Evolutionary conservation across 805 yeast species (phyloP).

Genomic region (Candida nanaspora): DNA sequence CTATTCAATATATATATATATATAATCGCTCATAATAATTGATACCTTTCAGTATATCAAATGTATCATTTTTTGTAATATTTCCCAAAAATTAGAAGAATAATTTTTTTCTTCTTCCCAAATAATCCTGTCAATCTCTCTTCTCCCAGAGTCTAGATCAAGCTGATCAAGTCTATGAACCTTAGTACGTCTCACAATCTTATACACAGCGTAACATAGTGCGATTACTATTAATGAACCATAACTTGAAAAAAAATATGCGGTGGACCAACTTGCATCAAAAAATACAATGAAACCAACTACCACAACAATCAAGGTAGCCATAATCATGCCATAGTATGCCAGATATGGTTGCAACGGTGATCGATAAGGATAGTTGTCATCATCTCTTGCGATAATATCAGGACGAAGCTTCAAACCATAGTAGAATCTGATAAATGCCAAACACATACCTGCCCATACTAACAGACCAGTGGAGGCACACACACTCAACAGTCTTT

Average conservation of each 20-base stretch:
- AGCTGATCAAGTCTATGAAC: slow-evolving; percentile 63
- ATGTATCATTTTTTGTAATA: slow-evolving; percentile 12
- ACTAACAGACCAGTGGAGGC: slow-evolving; percentile 72
- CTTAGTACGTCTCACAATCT: slow-evolving; percentile 52
- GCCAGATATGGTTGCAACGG: slow-evolving; percentile 52
- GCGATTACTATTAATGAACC: slow-evolving; percentile 42
- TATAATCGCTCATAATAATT: too few species aligned
- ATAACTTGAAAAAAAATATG: slow-evolving; percentile 46
- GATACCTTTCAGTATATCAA: slow-evolving; percentile 5
- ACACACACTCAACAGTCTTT: slow-evolving; percentile 57
- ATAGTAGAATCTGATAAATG: slow-evolving; percentile 46
- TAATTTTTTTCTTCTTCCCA: slow-evolving; percentile 66
- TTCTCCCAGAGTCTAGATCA: slow-evolving; percentile 77
- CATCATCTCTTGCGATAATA: slow-evolving; percentile 45
- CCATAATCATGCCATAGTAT: slow-evolving; percentile 37
- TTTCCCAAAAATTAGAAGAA: slow-evolving; percentile 25
- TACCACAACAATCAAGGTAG: slow-evolving; percentile 33
- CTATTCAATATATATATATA: too few species aligned
- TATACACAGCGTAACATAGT: slow-evolving; percentile 40
- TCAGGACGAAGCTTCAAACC: slow-evolving; percentile 51
- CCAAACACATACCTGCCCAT: slow-evolving; percentile 64
- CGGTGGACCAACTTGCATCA: slow-evolving; percentile 39
- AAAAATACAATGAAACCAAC: slow-evolving; percentile 49
- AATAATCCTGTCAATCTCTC: slow-evolving; percentile 72
- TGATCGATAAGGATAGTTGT: slow-evolving; percentile 47